Percentiles rank a stretch among this genome's conserved stretches.
Evolutionary conservation across 148 eudicot species (phyloP).

Genomic region (Cornus florida): DNA sequence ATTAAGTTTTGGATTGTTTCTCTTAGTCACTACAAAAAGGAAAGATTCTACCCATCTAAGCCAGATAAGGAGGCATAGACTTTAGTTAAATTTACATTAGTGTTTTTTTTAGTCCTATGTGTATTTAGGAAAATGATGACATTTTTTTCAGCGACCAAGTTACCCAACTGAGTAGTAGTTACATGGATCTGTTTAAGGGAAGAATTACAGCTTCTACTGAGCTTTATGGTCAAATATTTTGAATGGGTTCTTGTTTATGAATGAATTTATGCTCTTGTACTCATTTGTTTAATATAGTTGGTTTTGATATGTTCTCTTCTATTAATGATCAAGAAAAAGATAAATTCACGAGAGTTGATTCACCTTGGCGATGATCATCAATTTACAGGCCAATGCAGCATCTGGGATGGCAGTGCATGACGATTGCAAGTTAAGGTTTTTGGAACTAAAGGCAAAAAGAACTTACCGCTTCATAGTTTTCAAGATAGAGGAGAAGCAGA

Average conservation of each 20-base stretch:
- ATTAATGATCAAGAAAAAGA: neutral
- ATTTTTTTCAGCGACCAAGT: neutral
- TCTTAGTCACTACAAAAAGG: neutral
- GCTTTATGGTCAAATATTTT: too few species aligned
- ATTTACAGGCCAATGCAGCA: conserved; percentile 24
- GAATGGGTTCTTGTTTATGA: neutral
- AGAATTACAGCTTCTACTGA: neutral
- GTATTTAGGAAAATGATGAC: neutral
- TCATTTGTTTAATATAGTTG: too few species aligned
- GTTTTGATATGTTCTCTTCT: too few species aligned
- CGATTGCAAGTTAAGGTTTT: conserved; percentile 26
- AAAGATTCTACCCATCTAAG: neutral
- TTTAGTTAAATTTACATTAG: neutral
- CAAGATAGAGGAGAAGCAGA: conserved; percentile 29
- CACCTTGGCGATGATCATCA: neutral
- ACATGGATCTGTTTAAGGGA: neutral
- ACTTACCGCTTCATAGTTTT: conserved; percentile 26
- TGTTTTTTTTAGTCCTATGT: neutral
- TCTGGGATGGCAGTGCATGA: conserved; percentile 36
- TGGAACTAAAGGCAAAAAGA: conserved; percentile 27
- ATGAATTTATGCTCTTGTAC: neutral
- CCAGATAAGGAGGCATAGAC: neutral
- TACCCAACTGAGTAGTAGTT: neutral
- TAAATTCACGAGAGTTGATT: neutral
- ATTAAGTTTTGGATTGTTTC: neutral